Evolutionary conservation across 2,329 filamentous ascomycete genomes (phyloP), one percentile per base, ranked within the genome.

Genomic region (Chalaropsis thielavioides): DNA sequence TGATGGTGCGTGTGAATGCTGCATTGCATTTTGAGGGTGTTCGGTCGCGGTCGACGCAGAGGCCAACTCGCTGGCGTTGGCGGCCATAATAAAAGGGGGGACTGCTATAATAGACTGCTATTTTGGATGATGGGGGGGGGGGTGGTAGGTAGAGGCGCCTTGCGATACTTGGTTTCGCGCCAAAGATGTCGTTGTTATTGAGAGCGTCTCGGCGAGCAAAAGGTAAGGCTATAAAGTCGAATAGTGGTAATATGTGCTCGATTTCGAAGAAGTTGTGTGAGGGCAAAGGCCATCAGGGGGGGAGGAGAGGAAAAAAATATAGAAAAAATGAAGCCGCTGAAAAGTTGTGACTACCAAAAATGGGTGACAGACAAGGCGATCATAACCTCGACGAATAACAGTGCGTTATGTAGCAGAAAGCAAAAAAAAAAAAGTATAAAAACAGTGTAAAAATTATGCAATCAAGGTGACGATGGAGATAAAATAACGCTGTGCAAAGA

Each of bases 41-140:
- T 66, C 72, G 71, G 65, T 73, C 72, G 46, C 75, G 75, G 62
- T 78, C 74, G 62, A 71, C 70, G 56, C 74, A 65, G 75, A 74
- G 62, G 71, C 71, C 38, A 74, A 70, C 66, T 72, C 73, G 66
- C 72, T 71, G 66, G 73, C 72, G 62, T 76, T 75, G 19, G 73
- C 72, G 60, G 75, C 72, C 78, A 79, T 79, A 65, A 68, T 69
- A 62, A 31, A 24, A 40, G 49, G 22, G 40, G 41, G 60, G 22
- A 56, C 22, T 31, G 6, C 51, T 56, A 56, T 56, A 56, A 56
- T n/a, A 35, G 5, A 56, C 22, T 56, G 6, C 22, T 56, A 56
- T 56, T 19, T 56, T 56, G 13, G 22, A 31, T 3, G 11, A 41
- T 41, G 8, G 40, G 15, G 40, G 40, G n/a, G 22, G 44, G 44